Evolutionary conservation across 768 basidiomycete genomes (phyloP), one percentile per base, ranked within the genome.

Genomic region (Pleurotus sapidus): DNA sequence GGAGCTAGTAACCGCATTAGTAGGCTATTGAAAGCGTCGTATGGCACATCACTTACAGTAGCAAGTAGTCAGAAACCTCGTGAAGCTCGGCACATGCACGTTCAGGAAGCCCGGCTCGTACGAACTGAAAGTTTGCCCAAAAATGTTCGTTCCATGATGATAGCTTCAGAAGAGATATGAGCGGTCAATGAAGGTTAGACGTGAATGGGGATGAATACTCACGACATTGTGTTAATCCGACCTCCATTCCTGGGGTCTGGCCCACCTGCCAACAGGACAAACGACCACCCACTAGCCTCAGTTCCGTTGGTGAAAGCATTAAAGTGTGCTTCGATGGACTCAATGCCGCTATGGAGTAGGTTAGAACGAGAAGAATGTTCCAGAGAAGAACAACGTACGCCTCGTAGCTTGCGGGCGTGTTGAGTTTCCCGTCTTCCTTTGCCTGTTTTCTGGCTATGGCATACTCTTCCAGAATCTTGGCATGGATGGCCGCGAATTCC

Each of bases 141-240:
- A 14, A 15, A 15, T 5, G 18, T 42, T 42, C 40, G 5, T 5
- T 5, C 40, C 40, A 42, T 15, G 18, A 18, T 42, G 40, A 18
- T 15, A 15, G 40, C 40, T 42, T 15, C 18, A 3, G 18, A 42
- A 11, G 15, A 4, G 14, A 42, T 15, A 15, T 42, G 15, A 11
- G 11, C 12, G 14, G 40, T 42, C 1, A 42, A 18, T 42, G 15
- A 18, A 42, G 15, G 27, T 27, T 27, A 27, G 2, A 7, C 27
- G 7, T 42, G 18, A 18, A 42, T 14, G 18, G 12, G 5, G 18
- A 14, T 42, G 4, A 42, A 14, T 5, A 42, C 40, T 42, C 1
- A 73, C 78, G 0, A 81, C 81, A 3, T 83, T 84, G 0, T 57
- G 56, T 66, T 86, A 84, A 61, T 77, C 82, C n/a, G 77, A 72